These are phyloP conservation scores for Santalum album DNA, from an alignment of 164 flowering plant species.

Conservation along the genomic window DNA sequence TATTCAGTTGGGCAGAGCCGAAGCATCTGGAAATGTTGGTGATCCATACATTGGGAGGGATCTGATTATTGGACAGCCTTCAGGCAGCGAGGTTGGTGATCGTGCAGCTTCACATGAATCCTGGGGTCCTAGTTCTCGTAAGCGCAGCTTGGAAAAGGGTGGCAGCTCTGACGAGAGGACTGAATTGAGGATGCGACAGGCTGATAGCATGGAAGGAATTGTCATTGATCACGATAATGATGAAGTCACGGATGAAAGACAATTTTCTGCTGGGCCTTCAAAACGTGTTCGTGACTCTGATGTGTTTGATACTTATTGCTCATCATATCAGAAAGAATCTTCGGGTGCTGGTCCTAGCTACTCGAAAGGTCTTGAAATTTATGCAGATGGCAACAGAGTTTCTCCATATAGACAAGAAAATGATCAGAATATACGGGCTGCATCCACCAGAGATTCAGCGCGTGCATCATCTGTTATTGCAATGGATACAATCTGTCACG, in stretches of 20 bases:
- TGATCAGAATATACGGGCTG: conserved; percentile 32
- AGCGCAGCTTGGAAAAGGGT: conserved; percentile 73
- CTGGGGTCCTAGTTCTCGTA: conserved; percentile 81
- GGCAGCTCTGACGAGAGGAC: conserved; percentile 87
- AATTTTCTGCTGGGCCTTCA: conserved; percentile 82
- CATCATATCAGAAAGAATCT: conserved; percentile 47
- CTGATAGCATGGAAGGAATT: conserved; percentile 91
- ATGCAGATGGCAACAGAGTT: conserved; percentile 42
- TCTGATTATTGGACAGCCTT: conserved; percentile 73
- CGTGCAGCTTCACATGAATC: conserved; percentile 98
- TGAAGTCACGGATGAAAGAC: conserved; percentile 70
- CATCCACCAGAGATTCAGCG: conserved; percentile 66
- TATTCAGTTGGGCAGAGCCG: conserved; percentile 27
- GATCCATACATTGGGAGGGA: conserved; percentile 55
- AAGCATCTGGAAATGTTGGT: conserved; percentile 26
- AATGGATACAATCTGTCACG: conserved; percentile 77
- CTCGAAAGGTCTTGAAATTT: conserved; percentile 46
- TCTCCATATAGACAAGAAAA: conserved; percentile 42
- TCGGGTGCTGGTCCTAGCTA: conserved; percentile 90
- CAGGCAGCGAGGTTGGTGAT: conserved; percentile 96
- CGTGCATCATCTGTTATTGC: conserved; percentile 96
- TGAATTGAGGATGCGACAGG: conserved; percentile 49
- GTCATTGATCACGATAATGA: conserved; percentile 95
- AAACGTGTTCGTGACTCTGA: conserved; percentile 72
- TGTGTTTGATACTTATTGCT: conserved; percentile 32